Evolutionary conservation across 805 yeast species (phyloP).

Genomic region (Candida caryicola): DNA sequence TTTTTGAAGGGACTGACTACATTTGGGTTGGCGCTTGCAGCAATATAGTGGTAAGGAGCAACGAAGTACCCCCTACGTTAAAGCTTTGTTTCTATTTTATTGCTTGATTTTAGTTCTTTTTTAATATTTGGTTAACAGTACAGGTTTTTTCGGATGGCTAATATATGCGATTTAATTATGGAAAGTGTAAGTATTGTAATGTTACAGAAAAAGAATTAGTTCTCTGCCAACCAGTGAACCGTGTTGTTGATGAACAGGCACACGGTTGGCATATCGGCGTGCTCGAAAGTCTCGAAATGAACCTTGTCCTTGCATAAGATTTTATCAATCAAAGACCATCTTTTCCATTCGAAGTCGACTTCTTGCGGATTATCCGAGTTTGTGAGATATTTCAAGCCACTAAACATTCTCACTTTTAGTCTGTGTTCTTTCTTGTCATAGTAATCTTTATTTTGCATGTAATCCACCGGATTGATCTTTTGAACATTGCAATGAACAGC

Average conservation of each 20-base stretch:
- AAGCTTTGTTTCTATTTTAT: not conserved
- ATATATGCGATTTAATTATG: conserved; percentile 2
- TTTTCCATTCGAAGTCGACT: conserved; percentile 4
- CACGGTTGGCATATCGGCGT: conserved; percentile 1
- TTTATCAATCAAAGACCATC: conserved; percentile 3
- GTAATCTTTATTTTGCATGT: conserved; percentile 1
- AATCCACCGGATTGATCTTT: conserved; percentile 2
- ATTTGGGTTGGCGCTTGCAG: too few relatives aligned
- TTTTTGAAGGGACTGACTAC: too few relatives aligned
- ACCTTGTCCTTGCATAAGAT: conserved; percentile 3
- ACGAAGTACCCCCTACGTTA: too few relatives aligned
- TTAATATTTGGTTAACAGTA: not conserved
- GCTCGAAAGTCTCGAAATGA: not conserved
- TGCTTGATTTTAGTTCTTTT: not conserved
- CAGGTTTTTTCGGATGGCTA: conserved; percentile 2
- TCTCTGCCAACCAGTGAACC: conserved; percentile 2
- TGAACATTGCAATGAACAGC: conserved; percentile 4
- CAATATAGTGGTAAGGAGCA: too few relatives aligned
- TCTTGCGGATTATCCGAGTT: not conserved
- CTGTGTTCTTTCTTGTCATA: conserved; percentile 1
- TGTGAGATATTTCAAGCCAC: not conserved
- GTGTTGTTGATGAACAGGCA: conserved; percentile 3
- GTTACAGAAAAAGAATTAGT: too few relatives aligned
- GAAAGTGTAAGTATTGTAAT: too few relatives aligned
- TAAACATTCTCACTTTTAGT: conserved; percentile 3